These are phyloP conservation scores for Lentinula detonsa DNA, from an alignment of 768 basidiomycete genomes.

Conservation along the genomic window DNA sequence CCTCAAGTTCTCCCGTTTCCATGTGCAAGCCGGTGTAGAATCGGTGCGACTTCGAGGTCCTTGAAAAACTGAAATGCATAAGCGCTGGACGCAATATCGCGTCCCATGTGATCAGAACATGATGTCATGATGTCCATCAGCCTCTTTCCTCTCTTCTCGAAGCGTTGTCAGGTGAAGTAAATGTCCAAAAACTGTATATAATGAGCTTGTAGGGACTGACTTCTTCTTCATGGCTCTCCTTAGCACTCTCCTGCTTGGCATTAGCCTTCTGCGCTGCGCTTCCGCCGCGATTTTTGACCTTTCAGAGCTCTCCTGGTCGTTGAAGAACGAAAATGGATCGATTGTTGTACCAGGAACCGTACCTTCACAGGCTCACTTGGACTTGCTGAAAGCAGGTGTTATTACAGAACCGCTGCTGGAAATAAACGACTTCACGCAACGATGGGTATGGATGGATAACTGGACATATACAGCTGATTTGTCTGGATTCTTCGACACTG, in stretches of 20 bases:
- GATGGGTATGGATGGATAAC: slow-evolving; percentile 51
- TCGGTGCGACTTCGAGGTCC: background rate
- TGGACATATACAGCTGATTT: slow-evolving; percentile 57
- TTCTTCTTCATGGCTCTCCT: slow-evolving; percentile 1
- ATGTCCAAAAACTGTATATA: background rate
- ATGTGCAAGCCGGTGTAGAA: background rate
- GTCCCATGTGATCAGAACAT: background rate
- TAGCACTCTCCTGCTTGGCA: background rate
- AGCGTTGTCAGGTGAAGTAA: background rate
- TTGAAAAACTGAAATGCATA: background rate
- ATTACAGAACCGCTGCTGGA: slow-evolving; percentile 49
- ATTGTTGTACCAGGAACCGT: slow-evolving; percentile 46
- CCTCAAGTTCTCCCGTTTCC: background rate
- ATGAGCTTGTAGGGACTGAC: background rate
- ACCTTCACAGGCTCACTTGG: slow-evolving; percentile 50
- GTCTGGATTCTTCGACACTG: slow-evolving; percentile 29
- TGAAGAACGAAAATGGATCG: slow-evolving; percentile 47
- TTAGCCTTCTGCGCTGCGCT: background rate
- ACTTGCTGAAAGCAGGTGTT: slow-evolving; percentile 44
- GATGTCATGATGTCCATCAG: background rate
- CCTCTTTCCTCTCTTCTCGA: background rate
- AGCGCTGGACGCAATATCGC: background rate
- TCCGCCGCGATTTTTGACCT: slow-evolving; percentile 31
- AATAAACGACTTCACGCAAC: slow-evolving; percentile 49
- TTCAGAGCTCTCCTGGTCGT: slow-evolving; percentile 43